Evolutionary conservation across 345 rosid species (phyloP), one percentile per base, ranked within the genome.

Genomic region (Clausena lansium): DNA sequence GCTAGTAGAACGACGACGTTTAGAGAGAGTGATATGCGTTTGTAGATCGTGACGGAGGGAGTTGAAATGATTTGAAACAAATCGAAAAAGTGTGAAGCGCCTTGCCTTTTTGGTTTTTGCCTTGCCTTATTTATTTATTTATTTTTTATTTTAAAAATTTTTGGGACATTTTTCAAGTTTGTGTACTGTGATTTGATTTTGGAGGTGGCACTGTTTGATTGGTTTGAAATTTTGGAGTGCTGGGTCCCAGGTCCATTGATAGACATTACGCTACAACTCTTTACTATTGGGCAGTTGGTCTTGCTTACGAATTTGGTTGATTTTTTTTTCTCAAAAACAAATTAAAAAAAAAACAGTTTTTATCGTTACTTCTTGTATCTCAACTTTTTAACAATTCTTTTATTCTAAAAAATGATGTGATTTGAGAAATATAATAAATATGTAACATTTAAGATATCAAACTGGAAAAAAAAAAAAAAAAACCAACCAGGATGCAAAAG

Each of bases 181-280:
- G 58, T 27, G 33, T 69, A 59, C 5, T 25, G 20, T 4, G 15
- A 19, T 39, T 19, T n/a, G 25, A 2, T 41, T 32, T 20, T 17
- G 17, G n/a, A 41, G 41, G n/a, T 74, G 77, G 67, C 70, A 47
- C 41, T 45, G 5, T 63, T 62, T 45, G n/a, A 74, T 74, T 74
- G 61, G 70, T 28, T 6, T 20, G 25, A 19, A 61, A 19, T 41
- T 39, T 11, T 0, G 25, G 38, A 5, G 59, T 5, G 7, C 1
- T 74, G 69, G 77, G 70, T 74, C 77, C 77, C 77, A 74, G 17
- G 0, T 11, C 0, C 50, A 45, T 11, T 13, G 50, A 45, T 45
- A 3, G 17, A 45, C 50, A 45, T 3, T 45, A 0, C 50, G 50
- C 50, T 13, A 45, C 50, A 3, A 3, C 15, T 45, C 17, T 11